phyloP scores from a whole-genome alignment of 2,329 filamentous ascomycete genomes.

The Fusarium stilboides region DNA sequence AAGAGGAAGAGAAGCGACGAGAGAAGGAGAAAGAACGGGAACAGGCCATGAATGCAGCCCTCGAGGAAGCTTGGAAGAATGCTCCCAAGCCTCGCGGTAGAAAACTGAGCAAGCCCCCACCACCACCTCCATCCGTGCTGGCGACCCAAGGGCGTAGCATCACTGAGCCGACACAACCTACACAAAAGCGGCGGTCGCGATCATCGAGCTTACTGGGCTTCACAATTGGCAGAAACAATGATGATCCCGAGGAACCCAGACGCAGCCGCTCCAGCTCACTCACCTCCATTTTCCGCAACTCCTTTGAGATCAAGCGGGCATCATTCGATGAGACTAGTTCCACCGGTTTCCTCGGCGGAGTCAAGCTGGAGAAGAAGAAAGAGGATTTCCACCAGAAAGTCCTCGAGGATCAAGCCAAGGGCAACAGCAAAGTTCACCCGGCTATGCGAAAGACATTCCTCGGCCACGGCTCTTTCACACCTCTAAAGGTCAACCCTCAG shows the following conservation, averaged over 20 bases:
- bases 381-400: conserved; percentile 53
- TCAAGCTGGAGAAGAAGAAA: conserved; percentile 59
- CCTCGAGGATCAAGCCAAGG: conserved; percentile 47
- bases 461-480: conserved; percentile 48
- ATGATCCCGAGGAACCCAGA: conserved; percentile 42
- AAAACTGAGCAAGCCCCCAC: conserved; percentile 55
- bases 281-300: conserved; percentile 54
- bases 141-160: conserved; percentile 37
- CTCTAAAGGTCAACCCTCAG: conserved; percentile 48
- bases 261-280: conserved; percentile 57
- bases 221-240: conserved; percentile 40
- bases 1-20: conserved; percentile 47
- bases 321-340: conserved; percentile 54
- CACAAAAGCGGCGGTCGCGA: conserved; percentile 46
- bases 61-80: conserved; percentile 46
- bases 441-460: conserved; percentile 52
- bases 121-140: conserved; percentile 34
- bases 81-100: conserved; percentile 45
- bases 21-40: conserved; percentile 41
- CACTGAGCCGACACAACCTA: conserved; percentile 32
- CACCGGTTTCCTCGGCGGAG: conserved; percentile 59
- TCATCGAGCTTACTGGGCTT: conserved; percentile 51
- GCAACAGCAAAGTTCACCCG: conserved; percentile 53
- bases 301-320: conserved; percentile 55
- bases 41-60: conserved; percentile 38